Evolutionary conservation across 768 basidiomycete species (phyloP), one percentile per base, ranked within the genome.

Genomic region (Lactifluus subvellereus): DNA sequence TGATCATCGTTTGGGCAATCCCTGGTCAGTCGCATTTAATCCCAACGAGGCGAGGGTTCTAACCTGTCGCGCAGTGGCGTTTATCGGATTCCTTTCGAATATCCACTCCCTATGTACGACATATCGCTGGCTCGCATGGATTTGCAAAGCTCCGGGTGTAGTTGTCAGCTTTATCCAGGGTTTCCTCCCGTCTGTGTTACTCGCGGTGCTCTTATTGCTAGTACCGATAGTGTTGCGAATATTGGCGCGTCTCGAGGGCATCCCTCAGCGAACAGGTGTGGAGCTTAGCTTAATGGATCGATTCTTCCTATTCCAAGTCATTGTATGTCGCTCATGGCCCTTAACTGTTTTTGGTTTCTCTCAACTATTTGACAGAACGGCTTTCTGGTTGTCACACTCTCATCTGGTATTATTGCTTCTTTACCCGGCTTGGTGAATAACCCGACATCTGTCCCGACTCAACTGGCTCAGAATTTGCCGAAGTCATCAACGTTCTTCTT

Each of bases 261-360:
- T 93, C n/a, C 94, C 96, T 0, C 87, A 90, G 67, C 80, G 81
- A 40, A 90, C 88, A 0, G 88, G 86, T 0, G 75, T 98, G 47
- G 96, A 99, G 69, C 80, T 96, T 3, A 90, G 88, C 57, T 74
- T 99, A 70, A 97, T 98, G 94, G 85, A 84, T 1, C 80, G 97
- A 18, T 98, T 82, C 77, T 96, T 96, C 77, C 77, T 92, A 66
- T 97, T 97, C 81, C 89, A 90, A 76, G 90, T 94, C 57, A 76
- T 96, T 60, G 92, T 95, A 74, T 67, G 91, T 35, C 56, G 20
- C 48, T 32, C 32, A 18, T 40, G 3, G 4, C 40, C 0, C 40
- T 30, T 50, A 1, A 47, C 10, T 6, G n/a, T 38, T 11, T 22
- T 40, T 66, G 27, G n/a, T 13, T 45, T 10, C 5, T 37, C 6